These are phyloP conservation scores for Microdochium bolleyi DNA, from an alignment of 2,329 filamentous ascomycete species.

Conservation along the genomic window DNA sequence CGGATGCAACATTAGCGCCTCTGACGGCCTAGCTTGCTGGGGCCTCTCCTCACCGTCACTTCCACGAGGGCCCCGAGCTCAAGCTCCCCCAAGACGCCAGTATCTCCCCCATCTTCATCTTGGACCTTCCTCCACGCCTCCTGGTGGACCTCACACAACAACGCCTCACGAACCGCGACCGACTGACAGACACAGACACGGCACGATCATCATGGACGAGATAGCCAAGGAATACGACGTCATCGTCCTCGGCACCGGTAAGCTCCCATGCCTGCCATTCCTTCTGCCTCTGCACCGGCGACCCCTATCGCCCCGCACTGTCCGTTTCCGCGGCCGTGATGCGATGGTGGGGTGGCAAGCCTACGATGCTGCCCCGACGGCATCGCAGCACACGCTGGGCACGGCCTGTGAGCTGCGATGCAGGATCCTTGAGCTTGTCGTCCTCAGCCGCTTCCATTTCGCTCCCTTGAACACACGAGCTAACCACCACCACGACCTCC, in stretches of 20 bases:
- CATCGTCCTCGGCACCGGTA: constrained; percentile 95
- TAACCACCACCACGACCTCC: constrained; percentile 18
- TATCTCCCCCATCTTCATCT: constrained; percentile 3
- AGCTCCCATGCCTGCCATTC: constrained; percentile 24
- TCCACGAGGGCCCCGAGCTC: constrained; percentile 1
- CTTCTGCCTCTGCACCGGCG: background rate
- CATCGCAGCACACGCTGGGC: constrained; percentile 15
- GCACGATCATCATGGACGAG: constrained; percentile 71
- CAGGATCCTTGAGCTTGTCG: background rate
- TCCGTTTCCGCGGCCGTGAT: background rate
- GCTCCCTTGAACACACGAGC: constrained; percentile 12
- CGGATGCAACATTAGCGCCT: background rate
- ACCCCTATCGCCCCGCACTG: background rate
- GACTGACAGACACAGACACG: constrained; percentile 1
- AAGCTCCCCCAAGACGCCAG: background rate
- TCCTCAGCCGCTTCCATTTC: background rate
- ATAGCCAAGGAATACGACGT: constrained; percentile 98
- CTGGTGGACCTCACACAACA: background rate
- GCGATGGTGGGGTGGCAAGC: background rate
- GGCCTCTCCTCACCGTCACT: constrained; percentile 4
- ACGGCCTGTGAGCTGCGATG: background rate
- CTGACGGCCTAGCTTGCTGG: background rate
- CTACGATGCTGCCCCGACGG: background rate
- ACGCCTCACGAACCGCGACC: constrained; percentile 10
- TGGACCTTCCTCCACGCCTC: constrained; percentile 3